Evolutionary conservation across 2,329 filamentous ascomycete genomes (phyloP).

Genomic region (Colletotrichum lindemuthianum): DNA sequence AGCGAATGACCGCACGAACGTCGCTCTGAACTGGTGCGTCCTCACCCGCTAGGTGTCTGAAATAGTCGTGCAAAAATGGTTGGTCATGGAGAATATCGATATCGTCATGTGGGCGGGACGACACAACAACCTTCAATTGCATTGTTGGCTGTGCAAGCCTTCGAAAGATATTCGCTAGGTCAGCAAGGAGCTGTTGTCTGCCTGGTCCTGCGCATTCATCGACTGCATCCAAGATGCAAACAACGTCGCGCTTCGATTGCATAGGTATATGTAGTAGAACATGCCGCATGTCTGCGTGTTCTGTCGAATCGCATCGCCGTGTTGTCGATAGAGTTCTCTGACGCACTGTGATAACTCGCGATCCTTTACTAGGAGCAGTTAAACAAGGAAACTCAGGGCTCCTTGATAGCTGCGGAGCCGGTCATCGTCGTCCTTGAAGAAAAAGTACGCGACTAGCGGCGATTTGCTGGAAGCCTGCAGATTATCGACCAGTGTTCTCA

Average conservation of each 20-base stretch:
- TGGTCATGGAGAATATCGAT: accelerated
- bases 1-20: constrained; percentile 18
- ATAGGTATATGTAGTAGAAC: not conserved
- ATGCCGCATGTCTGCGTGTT: not conserved
- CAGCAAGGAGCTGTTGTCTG: accelerated
- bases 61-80: not conserved
- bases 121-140: not conserved
- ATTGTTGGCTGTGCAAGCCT: not conserved
- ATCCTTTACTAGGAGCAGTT: not conserved
- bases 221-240: constrained; percentile 5
- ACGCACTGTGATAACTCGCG: not conserved
- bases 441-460: not conserved
- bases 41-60: constrained; percentile 4
- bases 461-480: not conserved
- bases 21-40: constrained; percentile 8
- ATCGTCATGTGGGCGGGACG: not conserved
- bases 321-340: not conserved
- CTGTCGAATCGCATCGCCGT: not conserved
- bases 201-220: not conserved
- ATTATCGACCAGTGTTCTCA: not conserved
- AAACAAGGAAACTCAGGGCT: not conserved
- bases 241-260: not conserved
- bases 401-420: not conserved
- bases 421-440: constrained; percentile 16
- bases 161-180: not conserved